Evolutionary conservation across 78 protist genomes (phyloP), one percentile per base, ranked within the genome.

Genomic region (Anaeramoeba ignava): DNA sequence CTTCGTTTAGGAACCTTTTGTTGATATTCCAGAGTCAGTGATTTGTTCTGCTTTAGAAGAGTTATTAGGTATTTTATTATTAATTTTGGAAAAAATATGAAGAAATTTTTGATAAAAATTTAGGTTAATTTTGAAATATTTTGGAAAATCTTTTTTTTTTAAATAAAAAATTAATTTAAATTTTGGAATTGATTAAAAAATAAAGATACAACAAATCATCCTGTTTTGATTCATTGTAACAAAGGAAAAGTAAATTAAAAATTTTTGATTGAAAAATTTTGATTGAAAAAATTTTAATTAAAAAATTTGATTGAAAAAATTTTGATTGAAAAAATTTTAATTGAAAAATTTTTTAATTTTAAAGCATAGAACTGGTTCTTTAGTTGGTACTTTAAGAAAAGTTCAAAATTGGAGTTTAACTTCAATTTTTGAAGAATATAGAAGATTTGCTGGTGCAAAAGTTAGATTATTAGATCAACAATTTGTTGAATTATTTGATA

Each of bases 341-440:
- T n/a, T n/a, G n/a, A n/a, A n/a, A n/a, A n/a, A n/a, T n/a, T n/a
- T n/a, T n/a, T n/a, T n/a, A n/a, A n/a, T n/a, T n/a, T n/a, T n/a
- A n/a, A 85, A 83, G 90, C 96, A 93, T 42, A 84, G 95, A 38
- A 94, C 94, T n/a, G 97, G 97, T 83, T 91, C 91, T 38, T n/a
- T 94, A 31, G 94, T 92, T 39, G 95, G 95, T 31, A 90, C 93
- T 83, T 79, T 93, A 37, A 91, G 97, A 67, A 84, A 80, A 33
- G 33, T 87, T 39, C 95, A 93, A 40, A 86, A 83, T 33, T 94
- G 97, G 96, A 37, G 40, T 42, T 82, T 88, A 37, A 89, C 92
- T 1, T 80, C 89, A 81, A 91, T 91, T 78, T 91, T 92, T 39
- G 96, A 89, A 38, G 96, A 93, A 80, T 94, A 94, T 82, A 78